Base-by-base conservation (phyloP, 139 green algal genomes). In the Trebouxia sp. region DNA sequence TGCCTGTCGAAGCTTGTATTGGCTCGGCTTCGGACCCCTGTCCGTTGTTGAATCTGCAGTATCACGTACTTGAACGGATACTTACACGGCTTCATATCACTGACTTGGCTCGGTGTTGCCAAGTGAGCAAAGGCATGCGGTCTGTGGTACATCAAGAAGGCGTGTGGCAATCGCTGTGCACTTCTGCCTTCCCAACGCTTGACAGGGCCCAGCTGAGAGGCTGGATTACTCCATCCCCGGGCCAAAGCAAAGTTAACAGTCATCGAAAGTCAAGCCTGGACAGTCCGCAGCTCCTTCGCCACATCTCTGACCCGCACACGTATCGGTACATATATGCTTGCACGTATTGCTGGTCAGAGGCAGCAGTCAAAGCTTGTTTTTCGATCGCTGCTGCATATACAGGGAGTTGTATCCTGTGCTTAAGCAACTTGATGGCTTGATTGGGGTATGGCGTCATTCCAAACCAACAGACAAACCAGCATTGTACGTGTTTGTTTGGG, bases 391-490 rank as follows among this genome's bases (percentile, higher is more conserved):
- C 35, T 51, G 26, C 41, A 22, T 24, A 42, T 72, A 15, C 62
- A 77, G 69, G 69, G n/a, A 51, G 22, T 30, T 77, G 35, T 77
- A 77, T 17, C 69, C 42, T 35, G 26, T 77, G 24, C 39, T 77
- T 1, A 77, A 55, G n/a, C 41, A 77, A 39, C 42, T 58, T 10
- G 2, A 77, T 22, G 20, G 26, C 37, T 51, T 77, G 69, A 77
- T 77, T 26, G 69, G 69, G 15, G 55, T 77, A 11, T 77, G 69
- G 69, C 39, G 39, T 30, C 41, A 51, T 28, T 15, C 38, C 39
- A 55, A 24, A 48, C 35, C 12, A 15, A 20, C 67, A 53, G 41
- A 58, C 69, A 51, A 39, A 37, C 42, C 41, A 77, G 65, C 53
- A 11, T 11, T 81, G 38, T 56, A 43, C 32, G n/a, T 38, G 1